Evolutionary conservation across 306 rosid genomes (phyloP).

Genomic region (Canavalia ensiformis): DNA sequence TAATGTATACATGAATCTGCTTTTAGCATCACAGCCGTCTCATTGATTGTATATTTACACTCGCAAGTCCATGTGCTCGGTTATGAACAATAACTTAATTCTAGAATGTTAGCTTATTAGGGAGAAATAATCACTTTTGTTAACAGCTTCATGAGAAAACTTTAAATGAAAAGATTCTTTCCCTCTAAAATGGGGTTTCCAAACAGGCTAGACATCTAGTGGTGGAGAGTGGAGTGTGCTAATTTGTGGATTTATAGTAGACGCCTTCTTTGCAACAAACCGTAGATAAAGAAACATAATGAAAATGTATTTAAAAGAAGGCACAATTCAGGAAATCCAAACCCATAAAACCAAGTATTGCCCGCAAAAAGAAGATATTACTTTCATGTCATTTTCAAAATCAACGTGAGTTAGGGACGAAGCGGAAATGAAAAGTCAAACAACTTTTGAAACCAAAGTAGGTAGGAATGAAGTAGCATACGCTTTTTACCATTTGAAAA

Average conservation of each 20-base stretch:
- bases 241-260: conserved; percentile 3
- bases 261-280: conserved; percentile 17
- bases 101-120: neutral
- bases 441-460: neutral
- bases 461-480: conserved; percentile 12
- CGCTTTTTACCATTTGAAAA: conserved; percentile 76
- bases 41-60: neutral
- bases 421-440: neutral
- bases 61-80: neutral
- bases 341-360: conserved; percentile 17
- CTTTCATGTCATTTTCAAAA: conserved; percentile 1
- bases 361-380: neutral
- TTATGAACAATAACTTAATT: conserved; percentile 20
- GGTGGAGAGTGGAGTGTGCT: neutral
- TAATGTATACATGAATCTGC: conserved; percentile 18
- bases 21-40: neutral
- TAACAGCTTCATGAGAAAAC: neutral
- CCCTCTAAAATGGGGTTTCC: neutral
- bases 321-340: neutral
- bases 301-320: neutral
- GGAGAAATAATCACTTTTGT: neutral
- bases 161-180: neutral
- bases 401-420: neutral
- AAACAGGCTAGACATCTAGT: conserved; percentile 1
- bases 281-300: neutral